Conservation (phyloP, 345 rosid species). For the Orychophragmus violaceus region DNA sequence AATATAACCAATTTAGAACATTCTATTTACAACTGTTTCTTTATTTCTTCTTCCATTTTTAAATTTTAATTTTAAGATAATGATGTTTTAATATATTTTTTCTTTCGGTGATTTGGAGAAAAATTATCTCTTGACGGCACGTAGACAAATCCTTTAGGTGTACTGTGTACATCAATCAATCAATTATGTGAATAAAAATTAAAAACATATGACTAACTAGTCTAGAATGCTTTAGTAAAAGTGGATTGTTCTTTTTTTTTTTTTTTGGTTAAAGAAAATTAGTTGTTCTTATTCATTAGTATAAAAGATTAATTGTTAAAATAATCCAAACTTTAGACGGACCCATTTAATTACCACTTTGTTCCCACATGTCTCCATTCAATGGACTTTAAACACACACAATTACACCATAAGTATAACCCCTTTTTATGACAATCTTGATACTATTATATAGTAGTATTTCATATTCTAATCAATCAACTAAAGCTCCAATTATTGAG, state of each 20-base stretch:
- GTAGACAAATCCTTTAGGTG: background rate
- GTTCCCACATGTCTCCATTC: background rate
- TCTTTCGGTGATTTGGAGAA: background rate
- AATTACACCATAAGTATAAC: background rate
- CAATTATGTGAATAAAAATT: background rate
- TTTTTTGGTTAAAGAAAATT: background rate
- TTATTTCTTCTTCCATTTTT: too few species aligned
- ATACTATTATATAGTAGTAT: too few species aligned
- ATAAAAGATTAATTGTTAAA: background rate
- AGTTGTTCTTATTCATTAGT: background rate
- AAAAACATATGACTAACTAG: background rate
- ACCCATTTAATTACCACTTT: slow-evolving; percentile 15
- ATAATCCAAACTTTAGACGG: slow-evolving; percentile 8
- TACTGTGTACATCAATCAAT: slow-evolving; percentile 10
- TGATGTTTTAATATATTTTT: background rate
- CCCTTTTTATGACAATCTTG: background rate
- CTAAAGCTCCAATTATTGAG: slow-evolving; percentile 28
- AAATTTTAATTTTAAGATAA: too few species aligned
- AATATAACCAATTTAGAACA: background rate
- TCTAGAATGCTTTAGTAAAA: slow-evolving; percentile 9
- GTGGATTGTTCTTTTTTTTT: slow-evolving; percentile 1
- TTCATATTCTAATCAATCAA: slow-evolving; percentile 11
- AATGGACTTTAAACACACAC: background rate
- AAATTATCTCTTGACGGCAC: background rate
- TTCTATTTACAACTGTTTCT: background rate